Percentiles rank a stretch among this genome's conserved stretches.
Evolutionary conservation across 2,329 filamentous ascomycete genomes (phyloP).

Genomic region (Aspergillus quadrilineatus): DNA sequence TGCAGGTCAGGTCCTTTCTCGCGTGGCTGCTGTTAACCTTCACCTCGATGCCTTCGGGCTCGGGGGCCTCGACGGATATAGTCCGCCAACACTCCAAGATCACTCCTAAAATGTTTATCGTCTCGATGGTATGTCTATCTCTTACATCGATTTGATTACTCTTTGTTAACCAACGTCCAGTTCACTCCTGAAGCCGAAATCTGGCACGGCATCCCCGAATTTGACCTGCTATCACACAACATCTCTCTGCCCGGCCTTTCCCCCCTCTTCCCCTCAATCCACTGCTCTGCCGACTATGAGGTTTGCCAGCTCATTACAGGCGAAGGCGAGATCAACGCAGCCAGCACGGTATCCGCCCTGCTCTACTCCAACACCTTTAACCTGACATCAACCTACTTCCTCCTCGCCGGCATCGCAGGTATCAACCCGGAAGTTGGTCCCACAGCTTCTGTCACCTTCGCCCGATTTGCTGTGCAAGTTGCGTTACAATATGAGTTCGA

Average conservation of each 20-base stretch:
- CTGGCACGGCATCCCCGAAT: constrained; percentile 60
- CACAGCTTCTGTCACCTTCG: constrained; percentile 65
- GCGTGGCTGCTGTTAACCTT: constrained; percentile 17
- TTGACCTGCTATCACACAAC: constrained; percentile 57
- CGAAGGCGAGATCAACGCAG: constrained; percentile 73
- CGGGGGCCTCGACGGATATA: not conserved
- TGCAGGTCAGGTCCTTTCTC: constrained; percentile 19
- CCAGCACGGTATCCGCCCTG: constrained; percentile 63
- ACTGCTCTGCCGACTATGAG: constrained; percentile 60
- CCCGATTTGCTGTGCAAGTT: constrained; percentile 70
- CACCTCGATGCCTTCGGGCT: constrained; percentile 13
- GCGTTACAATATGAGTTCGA: constrained; percentile 76
- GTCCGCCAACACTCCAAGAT: constrained; percentile 21
- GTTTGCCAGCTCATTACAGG: constrained; percentile 70
- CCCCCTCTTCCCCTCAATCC: constrained; percentile 62
- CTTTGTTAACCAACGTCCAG: constrained; percentile 36
- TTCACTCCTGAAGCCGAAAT: constrained; percentile 61
- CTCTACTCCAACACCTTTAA: constrained; percentile 63
- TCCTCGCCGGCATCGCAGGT: constrained; percentile 72
- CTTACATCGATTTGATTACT: not conserved
- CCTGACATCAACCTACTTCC: constrained; percentile 66
- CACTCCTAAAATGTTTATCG: constrained; percentile 44
- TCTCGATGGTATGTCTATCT: constrained; percentile 39
- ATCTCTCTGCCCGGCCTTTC: constrained; percentile 63
- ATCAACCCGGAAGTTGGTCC: constrained; percentile 68